These are phyloP conservation scores for Epicoccum nigrum DNA, from an alignment of 2,329 filamentous ascomycete genomes.

Conservation along the genomic window DNA sequence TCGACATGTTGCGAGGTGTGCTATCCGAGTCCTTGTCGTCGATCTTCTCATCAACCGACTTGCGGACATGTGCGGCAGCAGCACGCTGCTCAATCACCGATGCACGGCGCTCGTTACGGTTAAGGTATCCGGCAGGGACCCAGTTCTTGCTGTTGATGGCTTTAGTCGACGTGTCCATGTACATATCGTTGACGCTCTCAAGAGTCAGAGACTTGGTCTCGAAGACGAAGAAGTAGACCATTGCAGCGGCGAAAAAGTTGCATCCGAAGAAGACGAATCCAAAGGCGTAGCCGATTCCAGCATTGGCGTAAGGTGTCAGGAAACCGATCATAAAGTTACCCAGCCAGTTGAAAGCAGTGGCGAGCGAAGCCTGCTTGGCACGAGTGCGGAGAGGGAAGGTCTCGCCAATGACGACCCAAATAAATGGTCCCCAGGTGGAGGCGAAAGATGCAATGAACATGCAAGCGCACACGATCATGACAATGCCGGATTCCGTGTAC, in stretches of 20 bases:
- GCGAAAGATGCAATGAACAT: conserved; percentile 78
- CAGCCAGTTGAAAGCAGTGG: conserved; percentile 44
- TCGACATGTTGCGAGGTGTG: conserved; percentile 29
- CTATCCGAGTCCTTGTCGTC: conserved; percentile 27
- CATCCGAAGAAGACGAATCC: conserved; percentile 47
- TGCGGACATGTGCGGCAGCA: conserved; percentile 10
- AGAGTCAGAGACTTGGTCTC: conserved; percentile 44
- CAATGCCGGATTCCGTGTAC: conserved; percentile 60
- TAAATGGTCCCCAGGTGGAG: conserved; percentile 66
- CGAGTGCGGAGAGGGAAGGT: conserved; percentile 42
- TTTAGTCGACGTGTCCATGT: conserved; percentile 36
- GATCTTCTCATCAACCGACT: conserved; percentile 26
- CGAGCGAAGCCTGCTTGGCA: conserved; percentile 44
- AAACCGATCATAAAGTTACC: conserved; percentile 49
- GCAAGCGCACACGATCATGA: conserved; percentile 75
- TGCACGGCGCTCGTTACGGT: conserved; percentile 34
- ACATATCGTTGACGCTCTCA: conserved; percentile 47
- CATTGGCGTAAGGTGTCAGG: conserved; percentile 43
- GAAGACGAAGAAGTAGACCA: conserved; percentile 46
- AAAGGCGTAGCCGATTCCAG: conserved; percentile 41
- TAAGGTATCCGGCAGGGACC: conserved; percentile 41
- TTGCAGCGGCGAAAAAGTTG: conserved; percentile 37
- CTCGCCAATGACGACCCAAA: conserved; percentile 54
- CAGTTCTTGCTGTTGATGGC: conserved; percentile 42
- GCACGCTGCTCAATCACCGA: conserved; percentile 25